phyloP scores from a whole-genome alignment of 495 filamentous ascomycete genomes.

The Staphylotrichum longicolle region DNA sequence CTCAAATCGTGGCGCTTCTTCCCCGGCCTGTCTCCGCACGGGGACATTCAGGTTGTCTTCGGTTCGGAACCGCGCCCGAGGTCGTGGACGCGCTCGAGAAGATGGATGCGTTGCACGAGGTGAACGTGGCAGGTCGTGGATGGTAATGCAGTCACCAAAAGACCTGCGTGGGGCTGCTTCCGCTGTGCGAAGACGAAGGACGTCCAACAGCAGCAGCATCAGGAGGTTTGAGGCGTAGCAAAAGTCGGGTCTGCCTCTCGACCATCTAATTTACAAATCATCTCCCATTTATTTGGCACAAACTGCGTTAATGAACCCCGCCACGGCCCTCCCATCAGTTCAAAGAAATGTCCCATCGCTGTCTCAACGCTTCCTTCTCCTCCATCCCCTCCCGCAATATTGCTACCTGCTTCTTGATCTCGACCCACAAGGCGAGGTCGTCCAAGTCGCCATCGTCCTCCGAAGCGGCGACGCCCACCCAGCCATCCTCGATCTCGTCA shows the following conservation, averaged over 20 bases:
- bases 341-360: background rate
- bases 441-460: slow-evolving; percentile 40
- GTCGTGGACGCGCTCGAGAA: slow-evolving; percentile 41
- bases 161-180: slow-evolving; percentile 8
- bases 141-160: slow-evolving; percentile 10
- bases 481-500: slow-evolving; percentile 24
- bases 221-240: slow-evolving; percentile 16
- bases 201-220: slow-evolving; percentile 20
- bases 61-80: slow-evolving; percentile 54
- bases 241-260: too few relatives aligned
- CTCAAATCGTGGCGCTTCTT: slow-evolving; percentile 49
- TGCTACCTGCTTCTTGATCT: slow-evolving; percentile 57
- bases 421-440: slow-evolving; percentile 51
- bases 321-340: too few relatives aligned
- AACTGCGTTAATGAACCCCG: too few relatives aligned
- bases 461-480: slow-evolving; percentile 18
- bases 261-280: too few relatives aligned
- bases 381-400: slow-evolving; percentile 57
- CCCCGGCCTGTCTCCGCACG: slow-evolving; percentile 52
- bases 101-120: slow-evolving; percentile 31
- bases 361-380: slow-evolving; percentile 13
- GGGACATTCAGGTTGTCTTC: slow-evolving; percentile 60
- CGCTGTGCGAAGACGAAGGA: slow-evolving; percentile 16
- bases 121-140: background rate
- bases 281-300: too few relatives aligned